phyloP scores from a whole-genome alignment of 2,329 filamentous ascomycete species.

The Teratosphaeria pseudoeucalypti region DNA sequence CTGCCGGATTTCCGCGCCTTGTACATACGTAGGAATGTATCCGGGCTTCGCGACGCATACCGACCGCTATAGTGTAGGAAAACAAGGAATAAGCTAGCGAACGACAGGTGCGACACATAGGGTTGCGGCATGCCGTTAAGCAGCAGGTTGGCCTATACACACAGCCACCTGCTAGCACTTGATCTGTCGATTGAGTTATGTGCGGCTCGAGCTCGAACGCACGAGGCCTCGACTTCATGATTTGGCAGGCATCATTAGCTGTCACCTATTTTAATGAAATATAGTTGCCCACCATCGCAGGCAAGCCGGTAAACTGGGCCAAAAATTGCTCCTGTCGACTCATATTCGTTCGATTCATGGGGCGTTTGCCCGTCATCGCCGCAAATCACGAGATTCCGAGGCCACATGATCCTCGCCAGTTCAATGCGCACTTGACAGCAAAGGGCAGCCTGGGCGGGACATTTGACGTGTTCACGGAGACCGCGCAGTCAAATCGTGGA shows the following conservation, averaged over 20 bases:
- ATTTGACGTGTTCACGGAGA: neutral
- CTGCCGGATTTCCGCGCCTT: neutral
- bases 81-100: neutral
- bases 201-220: neutral
- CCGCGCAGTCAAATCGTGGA: no score
- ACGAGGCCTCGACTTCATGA: neutral
- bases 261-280: neutral
- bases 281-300: neutral
- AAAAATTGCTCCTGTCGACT: neutral
- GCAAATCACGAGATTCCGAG: neutral
- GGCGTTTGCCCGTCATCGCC: neutral
- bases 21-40: neutral
- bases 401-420: no score
- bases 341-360: neutral
- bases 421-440: neutral
- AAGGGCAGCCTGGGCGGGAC: neutral
- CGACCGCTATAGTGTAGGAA: neutral
- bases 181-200: neutral
- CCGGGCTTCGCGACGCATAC: neutral
- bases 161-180: neutral
- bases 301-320: neutral
- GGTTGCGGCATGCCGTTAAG: neutral
- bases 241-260: neutral
- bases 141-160: neutral
- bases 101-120: neutral